A percentile compares a stretch with the other conserved stretches of the same genome.
Conservation (phyloP, 2,329 filamentous ascomycete species). For the Cladosporium halotolerans region DNA sequence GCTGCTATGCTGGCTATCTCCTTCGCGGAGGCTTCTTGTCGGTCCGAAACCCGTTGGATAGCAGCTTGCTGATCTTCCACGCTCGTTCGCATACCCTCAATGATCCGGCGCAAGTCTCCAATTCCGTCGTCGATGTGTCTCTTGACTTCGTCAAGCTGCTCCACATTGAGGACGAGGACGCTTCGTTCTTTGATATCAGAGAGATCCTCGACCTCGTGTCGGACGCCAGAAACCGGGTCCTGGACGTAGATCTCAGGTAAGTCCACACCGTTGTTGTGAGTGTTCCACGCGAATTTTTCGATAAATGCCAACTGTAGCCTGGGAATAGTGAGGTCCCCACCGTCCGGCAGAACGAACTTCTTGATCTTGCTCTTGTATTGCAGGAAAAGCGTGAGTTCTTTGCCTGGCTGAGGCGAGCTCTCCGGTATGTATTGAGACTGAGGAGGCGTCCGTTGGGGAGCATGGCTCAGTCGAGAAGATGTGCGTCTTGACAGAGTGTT, state of each 20-base stretch:
- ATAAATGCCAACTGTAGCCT: constrained; percentile 93
- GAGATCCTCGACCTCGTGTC: constrained; percentile 91
- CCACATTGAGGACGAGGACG: constrained; percentile 90
- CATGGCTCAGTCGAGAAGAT: constrained; percentile 5
- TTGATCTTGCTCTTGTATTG: constrained; percentile 98
- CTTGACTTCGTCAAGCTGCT: constrained; percentile 92
- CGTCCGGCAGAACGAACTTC: constrained; percentile 84
- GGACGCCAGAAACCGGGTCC: constrained; percentile 89
- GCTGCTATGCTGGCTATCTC: constrained; percentile 66
- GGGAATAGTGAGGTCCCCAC: constrained; percentile 78
- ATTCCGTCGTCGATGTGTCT: constrained; percentile 91
- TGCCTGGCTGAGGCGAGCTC: constrained; percentile 65
- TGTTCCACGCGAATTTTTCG: constrained; percentile 99
- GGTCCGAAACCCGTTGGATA: constrained; percentile 80
- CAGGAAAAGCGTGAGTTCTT: constrained; percentile 87
- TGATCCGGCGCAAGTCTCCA: constrained; percentile 67
- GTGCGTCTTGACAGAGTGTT: not conserved
- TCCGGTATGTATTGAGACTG: constrained; percentile 41
- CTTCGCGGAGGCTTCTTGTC: constrained; percentile 81
- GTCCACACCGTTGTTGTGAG: constrained; percentile 85
- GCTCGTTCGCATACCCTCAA: constrained; percentile 79
- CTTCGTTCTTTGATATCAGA: constrained; percentile 89
- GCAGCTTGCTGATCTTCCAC: constrained; percentile 76
- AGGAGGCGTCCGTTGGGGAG: constrained; percentile 31
- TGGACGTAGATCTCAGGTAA: constrained; percentile 97